Percentiles rank a stretch among this genome's conserved stretches.
Evolutionary conservation across 805 yeast species (phyloP).

Genomic region (Metschnikowia anglica): DNA sequence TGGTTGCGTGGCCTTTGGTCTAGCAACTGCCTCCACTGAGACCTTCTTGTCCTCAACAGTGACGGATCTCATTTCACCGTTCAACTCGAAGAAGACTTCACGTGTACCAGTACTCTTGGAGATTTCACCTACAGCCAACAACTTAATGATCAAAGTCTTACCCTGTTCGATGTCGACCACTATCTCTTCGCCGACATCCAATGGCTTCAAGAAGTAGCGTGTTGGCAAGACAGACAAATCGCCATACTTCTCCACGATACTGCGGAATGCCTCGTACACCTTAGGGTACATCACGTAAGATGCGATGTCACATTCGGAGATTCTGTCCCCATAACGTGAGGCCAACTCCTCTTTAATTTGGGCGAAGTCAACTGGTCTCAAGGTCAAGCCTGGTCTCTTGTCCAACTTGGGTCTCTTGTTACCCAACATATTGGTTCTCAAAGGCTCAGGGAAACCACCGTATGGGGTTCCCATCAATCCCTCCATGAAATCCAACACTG

Average conservation of each 20-base stretch:
- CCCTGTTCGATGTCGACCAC: constrained; percentile 91
- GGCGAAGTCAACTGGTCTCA: constrained; percentile 79
- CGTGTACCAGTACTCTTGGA: constrained; percentile 82
- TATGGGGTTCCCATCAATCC: constrained; percentile 99
- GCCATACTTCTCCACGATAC: constrained; percentile 74
- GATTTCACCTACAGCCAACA: constrained; percentile 90
- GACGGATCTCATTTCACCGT: constrained; percentile 97
- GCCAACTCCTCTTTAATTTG: constrained; percentile 70
- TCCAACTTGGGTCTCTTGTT: constrained; percentile 91
- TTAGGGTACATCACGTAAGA: constrained; percentile 97
- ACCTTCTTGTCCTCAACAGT: constrained; percentile 85
- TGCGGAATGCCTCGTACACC: constrained; percentile 86
- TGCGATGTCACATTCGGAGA: constrained; percentile 88
- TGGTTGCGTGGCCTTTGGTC: constrained; percentile 92
- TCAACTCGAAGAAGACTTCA: constrained; percentile 96
- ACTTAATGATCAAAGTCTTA: constrained; percentile 85
- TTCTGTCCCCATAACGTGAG: constrained; percentile 68
- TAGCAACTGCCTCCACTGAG: constrained; percentile 77
- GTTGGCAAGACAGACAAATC: constrained; percentile 95
- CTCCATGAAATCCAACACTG: constrained; percentile 97
- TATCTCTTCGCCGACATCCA: constrained; percentile 84
- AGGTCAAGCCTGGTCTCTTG: constrained; percentile 86
- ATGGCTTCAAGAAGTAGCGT: constrained; percentile 82
- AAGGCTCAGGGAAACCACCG: constrained; percentile 99
- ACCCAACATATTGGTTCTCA: constrained; percentile 84